Conservation (phyloP, 2,329 filamentous ascomycete species). For the Westerdykella sp. region DNA sequence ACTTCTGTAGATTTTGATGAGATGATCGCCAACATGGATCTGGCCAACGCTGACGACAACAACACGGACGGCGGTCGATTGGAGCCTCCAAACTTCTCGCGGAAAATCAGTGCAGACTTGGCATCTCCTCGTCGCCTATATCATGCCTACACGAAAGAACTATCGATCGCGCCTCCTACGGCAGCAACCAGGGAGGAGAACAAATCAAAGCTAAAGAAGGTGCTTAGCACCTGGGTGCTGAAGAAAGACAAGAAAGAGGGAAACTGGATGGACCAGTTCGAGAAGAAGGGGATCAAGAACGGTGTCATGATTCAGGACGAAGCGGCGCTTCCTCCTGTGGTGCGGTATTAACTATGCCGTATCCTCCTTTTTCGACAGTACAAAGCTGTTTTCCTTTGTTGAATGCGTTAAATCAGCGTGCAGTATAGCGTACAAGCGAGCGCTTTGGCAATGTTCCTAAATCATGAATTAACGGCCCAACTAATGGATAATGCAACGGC, state of each 20-base stretch:
- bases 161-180: constrained; percentile 5
- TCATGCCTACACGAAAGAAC: constrained; percentile 2
- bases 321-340: constrained; percentile 24
- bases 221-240: constrained; percentile 31
- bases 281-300: constrained; percentile 37
- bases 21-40: constrained; percentile 23
- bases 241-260: constrained; percentile 33
- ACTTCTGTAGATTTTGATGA: constrained; percentile 13
- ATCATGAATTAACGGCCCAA: no score
- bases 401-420: no score
- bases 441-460: no score
- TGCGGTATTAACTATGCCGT: constrained; percentile 23
- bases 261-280: constrained; percentile 40
- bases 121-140: constrained; percentile 3
- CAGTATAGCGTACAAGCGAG: no score
- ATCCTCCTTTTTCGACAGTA: no score
- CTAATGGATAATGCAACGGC: no score
- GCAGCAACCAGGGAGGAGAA: constrained; percentile 18
- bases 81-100: constrained; percentile 23
- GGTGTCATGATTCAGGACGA: constrained; percentile 34
- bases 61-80: constrained; percentile 14
- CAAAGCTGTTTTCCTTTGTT: no score
- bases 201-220: constrained; percentile 30
- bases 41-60: constrained; percentile 17
- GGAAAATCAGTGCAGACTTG: constrained; percentile 29